Base-by-base conservation (phyloP, 1,284 basidiomycete genomes). In the Vanrija sp. region DNA sequence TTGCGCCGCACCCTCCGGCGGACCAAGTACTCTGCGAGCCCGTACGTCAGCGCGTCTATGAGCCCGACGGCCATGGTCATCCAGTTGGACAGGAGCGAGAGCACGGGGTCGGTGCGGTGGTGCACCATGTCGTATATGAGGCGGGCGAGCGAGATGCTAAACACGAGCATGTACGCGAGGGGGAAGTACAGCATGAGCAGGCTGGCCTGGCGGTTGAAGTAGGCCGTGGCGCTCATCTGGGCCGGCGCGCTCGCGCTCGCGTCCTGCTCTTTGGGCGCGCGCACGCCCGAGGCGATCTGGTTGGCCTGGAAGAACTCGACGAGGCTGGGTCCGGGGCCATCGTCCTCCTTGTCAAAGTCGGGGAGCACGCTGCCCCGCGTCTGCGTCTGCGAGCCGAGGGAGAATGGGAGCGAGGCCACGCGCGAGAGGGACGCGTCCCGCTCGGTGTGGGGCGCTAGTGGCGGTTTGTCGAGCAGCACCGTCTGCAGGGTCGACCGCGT, bases 151-250 rank as follows among this genome's bases (percentile, higher is more conserved):
- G 71, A 73, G 36, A 70, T 54, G 15, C 66, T 63, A 45, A 75
- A 75, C 3, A 70, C 62, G 41, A 66, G 24, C 59, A 75, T 59
- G 54, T 73, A 75, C 68, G 72, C 69, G 18, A 75, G 53, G 9
- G 72, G 72, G 55, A 73, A 71, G 49, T 71, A 75, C 42, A 75
- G 56, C 71, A 75, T 75, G 49, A 75, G 60, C 41, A 75, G 53
- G 50, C 66, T 68, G 15, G 73, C 73, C 58, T 75, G 73, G 24
- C 71, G 56, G 49, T 75, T 75, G 53, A 72, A 71, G 49, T 75
- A 75, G 19, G 65, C 62, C 42, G 71, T 50, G 9, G 71, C 71
- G 8, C 65, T 68, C 45, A 69, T 60, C 43, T 62, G 57, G 12
- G 47, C 41, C 22, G 36, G 20, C 23, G 25, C 25, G 25, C 22